Conservation (phyloP, 306 rosid species). For the Hippophae gyantsensis region DNA sequence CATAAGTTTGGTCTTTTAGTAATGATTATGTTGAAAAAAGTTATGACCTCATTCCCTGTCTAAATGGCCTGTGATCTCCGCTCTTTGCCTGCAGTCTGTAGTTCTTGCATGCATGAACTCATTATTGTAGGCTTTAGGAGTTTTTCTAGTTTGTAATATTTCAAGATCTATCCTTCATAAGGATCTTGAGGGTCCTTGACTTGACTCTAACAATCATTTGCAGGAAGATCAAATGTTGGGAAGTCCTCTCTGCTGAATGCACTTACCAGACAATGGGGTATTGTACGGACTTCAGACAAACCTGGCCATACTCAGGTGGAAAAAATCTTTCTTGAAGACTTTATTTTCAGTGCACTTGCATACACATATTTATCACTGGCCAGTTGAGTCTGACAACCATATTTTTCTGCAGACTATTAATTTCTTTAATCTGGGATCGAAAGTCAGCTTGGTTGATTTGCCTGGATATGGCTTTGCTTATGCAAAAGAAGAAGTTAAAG, state of each 20-base stretch:
- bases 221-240: conserved; percentile 96
- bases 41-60: neutral
- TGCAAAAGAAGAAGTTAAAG: conserved; percentile 95
- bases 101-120: neutral
- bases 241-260: conserved; percentile 91
- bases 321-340: neutral
- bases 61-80: neutral
- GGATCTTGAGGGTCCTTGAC: too few species aligned
- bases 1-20: neutral
- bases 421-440: conserved; percentile 69
- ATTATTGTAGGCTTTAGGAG: neutral
- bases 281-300: conserved; percentile 80
- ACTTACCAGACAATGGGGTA: conserved; percentile 95
- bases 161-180: conserved; percentile 1
- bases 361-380: too few species aligned
- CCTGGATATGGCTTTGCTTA: conserved; percentile 98
- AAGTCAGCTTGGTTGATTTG: conserved; percentile 79
- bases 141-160: neutral
- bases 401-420: conserved; percentile 58
- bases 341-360: conserved; percentile 1
- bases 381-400: conserved; percentile 9
- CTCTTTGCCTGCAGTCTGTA: neutral
- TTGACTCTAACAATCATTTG: conserved; percentile 18
- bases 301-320: conserved; percentile 93
- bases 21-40: neutral